These are phyloP conservation scores for Jamesozyma lodderae DNA, from an alignment of 805 yeast genomes.

Conservation along the genomic window DNA sequence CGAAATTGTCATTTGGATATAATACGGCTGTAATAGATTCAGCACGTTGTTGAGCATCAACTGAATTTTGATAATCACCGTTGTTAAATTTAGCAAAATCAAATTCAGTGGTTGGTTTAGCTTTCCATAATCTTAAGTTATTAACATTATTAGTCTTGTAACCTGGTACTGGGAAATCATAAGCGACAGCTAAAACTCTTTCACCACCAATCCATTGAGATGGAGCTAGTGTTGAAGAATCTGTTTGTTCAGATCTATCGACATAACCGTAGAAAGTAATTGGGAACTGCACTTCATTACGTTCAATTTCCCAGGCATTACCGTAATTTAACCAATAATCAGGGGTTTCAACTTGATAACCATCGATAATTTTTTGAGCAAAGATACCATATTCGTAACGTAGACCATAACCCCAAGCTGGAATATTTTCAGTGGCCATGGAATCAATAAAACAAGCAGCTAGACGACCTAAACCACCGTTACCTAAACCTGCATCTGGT, in stretches of 20 bases:
- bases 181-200: constrained; percentile 79
- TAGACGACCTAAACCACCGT: constrained; percentile 89
- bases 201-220: constrained; percentile 85
- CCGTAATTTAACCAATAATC: constrained; percentile 87
- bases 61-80: constrained; percentile 84
- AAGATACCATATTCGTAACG: constrained; percentile 92
- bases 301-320: constrained; percentile 89
- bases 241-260: constrained; percentile 40
- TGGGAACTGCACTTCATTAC: constrained; percentile 80
- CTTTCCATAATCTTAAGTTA: constrained; percentile 84
- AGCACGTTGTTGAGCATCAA: constrained; percentile 75
- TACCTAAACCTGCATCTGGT: constrained; percentile 92
- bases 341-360: constrained; percentile 90
- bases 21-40: constrained; percentile 87
- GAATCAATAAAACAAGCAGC: constrained; percentile 94
- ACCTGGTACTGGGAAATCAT: constrained; percentile 90
- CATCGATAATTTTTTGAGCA: constrained; percentile 80
- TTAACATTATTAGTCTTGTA: constrained; percentile 74
- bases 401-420: constrained; percentile 95
- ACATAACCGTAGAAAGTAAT: constrained; percentile 84
- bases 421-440: constrained; percentile 72
- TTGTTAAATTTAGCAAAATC: constrained; percentile 85
- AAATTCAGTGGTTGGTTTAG: constrained; percentile 82
- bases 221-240: constrained; percentile 43
- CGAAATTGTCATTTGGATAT: constrained; percentile 90